Conservation (phyloP, 345 rosid genomes). For the Geranium rotundifolium region DNA sequence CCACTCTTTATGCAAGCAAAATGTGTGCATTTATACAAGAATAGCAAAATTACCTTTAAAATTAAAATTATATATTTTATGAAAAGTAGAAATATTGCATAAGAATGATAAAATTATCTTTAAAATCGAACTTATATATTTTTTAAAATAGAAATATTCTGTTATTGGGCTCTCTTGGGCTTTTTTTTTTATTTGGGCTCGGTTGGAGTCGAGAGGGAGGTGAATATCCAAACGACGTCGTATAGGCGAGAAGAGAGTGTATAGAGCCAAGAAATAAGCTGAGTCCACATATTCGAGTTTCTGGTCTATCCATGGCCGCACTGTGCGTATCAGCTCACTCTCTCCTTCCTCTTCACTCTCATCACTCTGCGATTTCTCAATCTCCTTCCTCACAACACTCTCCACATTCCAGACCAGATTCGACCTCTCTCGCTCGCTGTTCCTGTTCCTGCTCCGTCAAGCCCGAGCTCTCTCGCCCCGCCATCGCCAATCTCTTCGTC, state of each 20-base stretch:
- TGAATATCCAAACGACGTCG: not conserved
- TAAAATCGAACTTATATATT: too few species aligned
- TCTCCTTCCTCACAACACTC: slow-evolving; percentile 8
- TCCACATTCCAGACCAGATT: slow-evolving; percentile 10
- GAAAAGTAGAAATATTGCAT: too few species aligned
- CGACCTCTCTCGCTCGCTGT: slow-evolving; percentile 14
- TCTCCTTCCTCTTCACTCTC: slow-evolving; percentile 18
- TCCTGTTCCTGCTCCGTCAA: slow-evolving; percentile 15
- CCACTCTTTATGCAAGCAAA: too few species aligned
- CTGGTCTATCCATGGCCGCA: slow-evolving; percentile 45
- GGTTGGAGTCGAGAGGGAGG: too few species aligned
- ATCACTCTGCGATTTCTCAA: not conserved
- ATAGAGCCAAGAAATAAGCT: not conserved
- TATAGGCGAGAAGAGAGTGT: not conserved
- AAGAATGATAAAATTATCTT: too few species aligned
- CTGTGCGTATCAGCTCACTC: slow-evolving; percentile 8
- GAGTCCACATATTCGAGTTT: slow-evolving; percentile 25
- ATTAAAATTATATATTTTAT: too few species aligned
- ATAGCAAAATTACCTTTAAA: too few species aligned
- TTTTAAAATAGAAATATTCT: too few species aligned
- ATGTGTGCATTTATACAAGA: too few species aligned
- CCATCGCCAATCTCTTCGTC: slow-evolving; percentile 24
- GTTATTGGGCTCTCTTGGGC: too few species aligned
- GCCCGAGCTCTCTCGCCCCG: slow-evolving; percentile 11
- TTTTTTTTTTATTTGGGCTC: too few species aligned